phyloP scores from a whole-genome alignment of 73 alveolate genomes.

The Paramecium pentaurelia region DNA sequence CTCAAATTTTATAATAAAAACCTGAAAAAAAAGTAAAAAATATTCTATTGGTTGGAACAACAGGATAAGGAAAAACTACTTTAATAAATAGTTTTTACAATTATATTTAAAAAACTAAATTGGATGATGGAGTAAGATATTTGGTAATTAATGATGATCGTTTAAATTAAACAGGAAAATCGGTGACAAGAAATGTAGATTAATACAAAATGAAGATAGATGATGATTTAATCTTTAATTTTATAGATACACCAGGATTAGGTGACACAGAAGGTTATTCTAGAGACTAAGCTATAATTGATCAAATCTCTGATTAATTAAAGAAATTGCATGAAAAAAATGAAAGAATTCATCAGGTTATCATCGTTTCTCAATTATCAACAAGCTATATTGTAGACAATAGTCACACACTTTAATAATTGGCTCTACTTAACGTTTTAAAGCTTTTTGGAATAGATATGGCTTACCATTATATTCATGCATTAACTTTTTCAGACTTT shows the following conservation, averaged over 20 bases:
- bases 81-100: constrained; percentile 53
- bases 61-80: constrained; percentile 69
- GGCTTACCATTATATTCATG: not conserved
- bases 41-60: constrained; percentile 58
- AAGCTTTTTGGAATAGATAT: not conserved
- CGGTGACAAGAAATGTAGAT: not conserved
- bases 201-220: not conserved
- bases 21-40: not conserved
- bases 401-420: not conserved
- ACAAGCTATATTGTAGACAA: not conserved
- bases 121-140: constrained; percentile 45
- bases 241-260: constrained; percentile 34
- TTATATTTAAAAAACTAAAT: constrained; percentile 7
- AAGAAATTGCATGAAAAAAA: not conserved
- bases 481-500: not conserved
- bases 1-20: not conserved
- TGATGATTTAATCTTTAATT: not conserved
- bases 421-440: not conserved
- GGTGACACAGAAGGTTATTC: not conserved
- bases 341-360: not conserved
- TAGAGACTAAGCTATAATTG: not conserved
- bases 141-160: not conserved
- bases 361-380: not conserved
- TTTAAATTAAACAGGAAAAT: not conserved
- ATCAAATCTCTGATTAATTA: not conserved